Conservation (phyloP, 169 alveolate species). For the Cryptosporidium muris region DNA sequence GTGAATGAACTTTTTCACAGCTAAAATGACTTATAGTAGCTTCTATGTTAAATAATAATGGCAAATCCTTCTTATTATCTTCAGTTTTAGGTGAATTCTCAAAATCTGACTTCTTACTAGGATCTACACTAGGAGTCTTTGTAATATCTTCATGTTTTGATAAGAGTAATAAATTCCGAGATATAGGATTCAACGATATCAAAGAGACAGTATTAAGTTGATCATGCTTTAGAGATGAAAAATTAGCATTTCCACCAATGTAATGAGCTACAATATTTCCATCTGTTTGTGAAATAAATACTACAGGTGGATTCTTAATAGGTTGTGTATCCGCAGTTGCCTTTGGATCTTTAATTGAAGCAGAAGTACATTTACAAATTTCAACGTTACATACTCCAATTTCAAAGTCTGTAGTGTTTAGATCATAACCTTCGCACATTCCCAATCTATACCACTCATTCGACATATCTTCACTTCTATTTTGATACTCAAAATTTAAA, state of each 20-base stretch:
- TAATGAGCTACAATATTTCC: constrained; percentile 42
- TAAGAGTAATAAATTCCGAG: too few relatives aligned
- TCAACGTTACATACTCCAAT: constrained; percentile 38
- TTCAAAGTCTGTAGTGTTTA: constrained; percentile 46
- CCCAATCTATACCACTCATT: constrained; percentile 43
- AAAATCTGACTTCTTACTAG: too few relatives aligned
- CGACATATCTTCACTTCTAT: not conserved
- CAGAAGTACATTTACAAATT: constrained; percentile 3
- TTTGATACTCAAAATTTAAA: not conserved
- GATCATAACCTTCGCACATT: constrained; percentile 68
- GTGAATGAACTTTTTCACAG: too few relatives aligned
- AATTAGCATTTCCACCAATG: constrained; percentile 25
- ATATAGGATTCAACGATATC: not conserved
- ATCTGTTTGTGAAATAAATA: constrained; percentile 32
- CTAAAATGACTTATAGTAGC: too few relatives aligned
- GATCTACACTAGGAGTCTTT: too few relatives aligned
- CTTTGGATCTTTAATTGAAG: constrained; percentile 51
- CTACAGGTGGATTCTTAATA: constrained; percentile 24
- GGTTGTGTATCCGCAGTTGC: constrained; percentile 13
- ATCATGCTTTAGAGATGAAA: not conserved
- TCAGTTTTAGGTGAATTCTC: too few relatives aligned
- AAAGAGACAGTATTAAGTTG: not conserved
- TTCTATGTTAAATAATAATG: too few relatives aligned
- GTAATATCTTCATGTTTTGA: too few relatives aligned
- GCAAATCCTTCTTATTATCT: too few relatives aligned